These are phyloP conservation scores for Melastoma malabathricum DNA, from an alignment of 345 rosid genomes.

Conservation along the genomic window DNA sequence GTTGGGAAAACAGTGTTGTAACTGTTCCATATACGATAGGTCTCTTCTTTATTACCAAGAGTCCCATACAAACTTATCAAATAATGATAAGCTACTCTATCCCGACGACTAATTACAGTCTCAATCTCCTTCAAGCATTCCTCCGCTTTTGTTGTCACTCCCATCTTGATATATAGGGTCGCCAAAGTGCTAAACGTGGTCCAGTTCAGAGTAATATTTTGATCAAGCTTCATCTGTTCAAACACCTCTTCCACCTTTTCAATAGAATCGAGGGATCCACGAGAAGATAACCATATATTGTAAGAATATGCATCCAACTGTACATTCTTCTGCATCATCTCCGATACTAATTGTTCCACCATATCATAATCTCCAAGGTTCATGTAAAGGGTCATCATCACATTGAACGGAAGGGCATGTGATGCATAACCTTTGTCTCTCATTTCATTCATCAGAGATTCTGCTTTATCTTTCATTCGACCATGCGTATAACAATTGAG, in stretches of 20 bases:
- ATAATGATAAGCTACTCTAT: constrained; percentile 79
- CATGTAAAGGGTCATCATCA: constrained; percentile 97
- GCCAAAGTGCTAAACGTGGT: constrained; percentile 91
- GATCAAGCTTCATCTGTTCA: constrained; percentile 57
- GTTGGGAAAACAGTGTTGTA: constrained; percentile 70
- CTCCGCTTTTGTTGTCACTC: constrained; percentile 59
- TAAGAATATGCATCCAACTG: constrained; percentile 72
- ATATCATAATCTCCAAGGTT: constrained; percentile 56
- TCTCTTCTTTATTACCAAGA: constrained; percentile 55
- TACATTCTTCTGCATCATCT: constrained; percentile 65
- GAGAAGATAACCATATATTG: constrained; percentile 85
- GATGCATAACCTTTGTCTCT: constrained; percentile 47
- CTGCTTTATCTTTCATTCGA: constrained; percentile 57
- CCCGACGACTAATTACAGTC: constrained; percentile 68
- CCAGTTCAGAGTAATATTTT: constrained; percentile 59
- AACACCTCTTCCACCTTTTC: constrained; percentile 73
- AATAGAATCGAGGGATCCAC: constrained; percentile 51
- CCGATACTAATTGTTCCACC: constrained; percentile 54
- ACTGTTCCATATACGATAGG: constrained; percentile 59
- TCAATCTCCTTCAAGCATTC: constrained; percentile 69
- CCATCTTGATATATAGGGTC: constrained; percentile 74
- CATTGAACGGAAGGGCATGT: constrained; percentile 75
- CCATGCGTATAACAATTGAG: constrained; percentile 62
- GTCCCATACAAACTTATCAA: constrained; percentile 71
- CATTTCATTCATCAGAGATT: constrained; percentile 49